Evolutionary conservation across 78 protist species (phyloP).

Genomic region (Capsaspora owczarzaki): DNA sequence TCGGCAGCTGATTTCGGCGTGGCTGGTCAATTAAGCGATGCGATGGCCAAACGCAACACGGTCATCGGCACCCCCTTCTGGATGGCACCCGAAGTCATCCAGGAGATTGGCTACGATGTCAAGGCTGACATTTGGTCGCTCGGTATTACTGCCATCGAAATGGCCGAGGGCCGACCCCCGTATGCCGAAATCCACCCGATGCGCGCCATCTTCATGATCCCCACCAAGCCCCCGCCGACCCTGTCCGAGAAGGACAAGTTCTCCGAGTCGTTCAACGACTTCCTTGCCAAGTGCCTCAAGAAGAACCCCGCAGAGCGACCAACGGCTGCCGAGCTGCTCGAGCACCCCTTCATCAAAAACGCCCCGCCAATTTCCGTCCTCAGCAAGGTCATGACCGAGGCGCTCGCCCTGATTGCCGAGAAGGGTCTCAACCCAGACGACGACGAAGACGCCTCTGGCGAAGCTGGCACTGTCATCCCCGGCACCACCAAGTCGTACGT

Average conservation of each 20-base stretch:
- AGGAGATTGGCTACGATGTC: constrained; percentile 20
- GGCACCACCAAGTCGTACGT: background rate
- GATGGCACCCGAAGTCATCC: constrained; percentile 48
- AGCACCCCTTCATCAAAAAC: constrained; percentile 1
- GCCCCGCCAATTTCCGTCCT: background rate
- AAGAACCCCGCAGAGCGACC: constrained; percentile 72
- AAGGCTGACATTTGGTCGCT: constrained; percentile 69
- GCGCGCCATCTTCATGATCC: constrained; percentile 52
- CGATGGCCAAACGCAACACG: constrained; percentile 9
- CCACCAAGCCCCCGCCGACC: constrained; percentile 58
- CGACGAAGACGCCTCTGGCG: background rate
- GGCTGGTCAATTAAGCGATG: constrained; percentile 1
- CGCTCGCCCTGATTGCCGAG: background rate
- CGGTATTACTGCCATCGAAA: constrained; percentile 67
- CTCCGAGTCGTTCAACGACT: constrained; percentile 61
- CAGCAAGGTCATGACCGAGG: background rate
- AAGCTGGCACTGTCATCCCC: background rate
- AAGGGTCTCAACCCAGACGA: background rate
- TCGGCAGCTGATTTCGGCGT: constrained; percentile 36
- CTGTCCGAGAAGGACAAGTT: constrained; percentile 41
- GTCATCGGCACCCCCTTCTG: constrained; percentile 53
- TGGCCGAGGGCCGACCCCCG: constrained; percentile 59
- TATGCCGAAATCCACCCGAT: constrained; percentile 49
- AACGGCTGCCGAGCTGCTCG: constrained; percentile 43
- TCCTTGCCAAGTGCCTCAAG: constrained; percentile 54